These are phyloP conservation scores for Gyromitra esculenta DNA, from an alignment of 2,329 filamentous ascomycete species.

Conservation along the genomic window DNA sequence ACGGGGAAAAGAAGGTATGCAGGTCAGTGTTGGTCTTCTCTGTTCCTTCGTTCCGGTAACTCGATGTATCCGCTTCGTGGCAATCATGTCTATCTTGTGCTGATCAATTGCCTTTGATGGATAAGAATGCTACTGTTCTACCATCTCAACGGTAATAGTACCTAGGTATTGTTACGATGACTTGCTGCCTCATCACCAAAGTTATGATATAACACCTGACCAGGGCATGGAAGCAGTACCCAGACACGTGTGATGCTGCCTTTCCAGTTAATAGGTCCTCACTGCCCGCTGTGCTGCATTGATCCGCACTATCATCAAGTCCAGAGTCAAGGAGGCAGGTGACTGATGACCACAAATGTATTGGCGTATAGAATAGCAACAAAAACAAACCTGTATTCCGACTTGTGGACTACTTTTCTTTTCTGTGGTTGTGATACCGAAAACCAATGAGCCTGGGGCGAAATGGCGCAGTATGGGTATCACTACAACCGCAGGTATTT, in stretches of 20 bases:
- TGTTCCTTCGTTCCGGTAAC: slow-evolving; percentile 40
- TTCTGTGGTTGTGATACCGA: slow-evolving; percentile 46
- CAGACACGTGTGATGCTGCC: slow-evolving; percentile 52
- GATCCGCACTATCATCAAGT: slow-evolving; percentile 46
- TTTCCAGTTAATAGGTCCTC: slow-evolving; percentile 47
- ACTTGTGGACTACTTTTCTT: slow-evolving; percentile 40
- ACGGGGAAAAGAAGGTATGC: slow-evolving; percentile 45
- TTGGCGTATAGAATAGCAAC: slow-evolving; percentile 41
- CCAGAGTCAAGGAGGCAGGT: slow-evolving; percentile 49
- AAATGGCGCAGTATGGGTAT: slow-evolving; percentile 51
- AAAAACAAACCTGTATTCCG: slow-evolving; percentile 50
- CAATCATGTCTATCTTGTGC: slow-evolving; percentile 49
- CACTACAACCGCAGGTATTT: slow-evolving; percentile 49
- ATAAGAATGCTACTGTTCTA: slow-evolving; percentile 49
- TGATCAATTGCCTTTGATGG: slow-evolving; percentile 53
- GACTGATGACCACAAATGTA: slow-evolving; percentile 41
- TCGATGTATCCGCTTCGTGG: slow-evolving; percentile 52
- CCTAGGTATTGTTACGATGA: slow-evolving; percentile 51
- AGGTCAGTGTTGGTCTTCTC: slow-evolving; percentile 51
- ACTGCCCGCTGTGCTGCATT: slow-evolving; percentile 49
- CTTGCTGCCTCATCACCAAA: slow-evolving; percentile 48
- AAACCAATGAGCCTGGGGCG: slow-evolving; percentile 39
- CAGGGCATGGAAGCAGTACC: slow-evolving; percentile 49
- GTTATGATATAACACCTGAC: slow-evolving; percentile 52
- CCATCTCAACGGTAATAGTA: slow-evolving; percentile 48